Base-by-base conservation (phyloP, 805 yeast genomes). In the Ogataea kodamae region DNA sequence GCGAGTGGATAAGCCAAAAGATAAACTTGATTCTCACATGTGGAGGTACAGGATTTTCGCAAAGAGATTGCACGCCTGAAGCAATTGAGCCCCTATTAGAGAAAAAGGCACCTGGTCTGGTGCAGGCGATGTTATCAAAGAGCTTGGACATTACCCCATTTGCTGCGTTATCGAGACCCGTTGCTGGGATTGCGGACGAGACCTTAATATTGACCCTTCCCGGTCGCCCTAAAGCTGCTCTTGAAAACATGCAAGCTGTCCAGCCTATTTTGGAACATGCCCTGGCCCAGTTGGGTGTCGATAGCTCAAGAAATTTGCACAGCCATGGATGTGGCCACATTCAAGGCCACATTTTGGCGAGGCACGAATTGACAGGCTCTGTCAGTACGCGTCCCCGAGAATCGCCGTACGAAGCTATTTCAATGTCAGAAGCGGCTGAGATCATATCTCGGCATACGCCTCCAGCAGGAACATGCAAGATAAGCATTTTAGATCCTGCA, bases 11-110 rank as follows among this genome's bases (percentile, higher is more conserved):
- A 1, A 28, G 25, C 3, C 48, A 42, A 9, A 46, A 39, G 4
- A 11, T 55, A n/a, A 30, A 47, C 12, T 40, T 71, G 12, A 51
- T 73, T 6, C 25, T 73, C n/a, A 68, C 76, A 1, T 54, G 68
- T 18, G 79, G 79, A 4, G 78, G 79, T 0, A 73, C 79, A 0
- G 78, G 79, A 5, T 70, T 73, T 47, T 50, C 68, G 2, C 45
- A 43, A 4, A 46, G 57, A 5, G 79, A 73, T 48, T 47, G 57
- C 6, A 72, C 79, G 2, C 78, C 78, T 0, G 79, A 73, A 32
- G 74, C 76, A 1, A 54, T 73, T 5, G 51, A 42, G 32, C 64
- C 69, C 4, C 28, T 73, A 21, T 25, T 73, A 1, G 63, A 67
- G 10, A 61, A 53, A 33, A 61, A 63, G 25, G 74, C 78, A 0